Base-by-base conservation (phyloP, 495 filamentous ascomycete species). In the Aspergillus hancockii region DNA sequence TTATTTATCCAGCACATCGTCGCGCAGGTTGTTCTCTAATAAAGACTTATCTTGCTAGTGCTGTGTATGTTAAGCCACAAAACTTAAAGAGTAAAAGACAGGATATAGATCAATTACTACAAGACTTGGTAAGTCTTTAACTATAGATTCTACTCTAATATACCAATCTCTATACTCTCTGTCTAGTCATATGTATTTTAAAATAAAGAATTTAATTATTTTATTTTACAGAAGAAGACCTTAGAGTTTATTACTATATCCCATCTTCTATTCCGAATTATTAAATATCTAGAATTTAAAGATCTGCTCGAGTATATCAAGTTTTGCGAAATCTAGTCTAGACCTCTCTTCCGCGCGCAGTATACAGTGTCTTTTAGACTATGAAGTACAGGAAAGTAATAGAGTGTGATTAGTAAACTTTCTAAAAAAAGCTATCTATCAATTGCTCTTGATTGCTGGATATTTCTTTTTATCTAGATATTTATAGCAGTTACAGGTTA, bases 401-500 rank as follows among this genome's bases (percentile, higher is more conserved):
- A 61, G 31, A 19, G 1, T 16, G 25, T 61, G 0, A 58, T 63
- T 49, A 16, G 38, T 8, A 61, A 12, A 23, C 28, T 66, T 19
- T 57, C 52, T 2, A 4, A 14, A 23, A 8, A 31, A 31, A n/a
- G 45, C 19, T 65, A 65, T 30, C 19, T 66, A 14, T 66, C 36
- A 28, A 64, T 67, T 55, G 43, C 41, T 2, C 43, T 66, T 34
- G 32, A 63, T 21, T 67, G n/a, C 32, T 67, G 43, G 63, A 66
- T 32, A 21, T 62, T 49, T n/a, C 52, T 52, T 18, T 62, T 61
- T 58, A 22, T 18, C 1, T 30, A 62, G 21, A 43, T 46, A 19
- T 70, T 70, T 59, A 70, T 70, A n/a, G 60, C 55, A 1, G 57
- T 66, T 8, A 66, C 57, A n/a, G 47, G 63, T 30, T 69, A 66